phyloP scores from a whole-genome alignment of 805 yeast species.

The Starmerella vaccinii region DNA sequence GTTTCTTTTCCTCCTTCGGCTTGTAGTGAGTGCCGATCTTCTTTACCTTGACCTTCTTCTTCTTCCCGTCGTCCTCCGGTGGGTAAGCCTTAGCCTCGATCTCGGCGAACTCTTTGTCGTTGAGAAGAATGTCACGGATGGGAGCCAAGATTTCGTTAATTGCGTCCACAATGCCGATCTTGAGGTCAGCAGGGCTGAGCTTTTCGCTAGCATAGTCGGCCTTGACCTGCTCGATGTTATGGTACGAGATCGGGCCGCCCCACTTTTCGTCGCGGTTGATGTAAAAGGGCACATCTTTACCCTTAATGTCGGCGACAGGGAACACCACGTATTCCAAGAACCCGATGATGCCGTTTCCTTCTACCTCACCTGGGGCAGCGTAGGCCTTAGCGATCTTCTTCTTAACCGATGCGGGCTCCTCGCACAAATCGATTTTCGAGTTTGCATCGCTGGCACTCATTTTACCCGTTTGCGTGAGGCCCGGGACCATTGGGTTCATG shows the following conservation, averaged over 20 bases:
- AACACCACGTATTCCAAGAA: slow-evolving; percentile 74
- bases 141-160: slow-evolving; percentile 77
- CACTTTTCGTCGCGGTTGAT: slow-evolving; percentile 92
- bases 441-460: slow-evolving; percentile 99
- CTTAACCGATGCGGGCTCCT: slow-evolving; percentile 75
- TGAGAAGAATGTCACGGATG: slow-evolving; percentile 56
- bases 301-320: slow-evolving; percentile 73
- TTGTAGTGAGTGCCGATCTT: slow-evolving; percentile 66
- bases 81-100: slow-evolving; percentile 79
- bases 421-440: slow-evolving; percentile 87
- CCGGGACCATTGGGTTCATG: slow-evolving; percentile 99
- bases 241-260: slow-evolving; percentile 82
- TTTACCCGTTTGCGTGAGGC: slow-evolving; percentile 88
- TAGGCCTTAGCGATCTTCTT: slow-evolving; percentile 87
- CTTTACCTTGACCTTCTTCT: slow-evolving; percentile 60
- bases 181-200: slow-evolving; percentile 87
- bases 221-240: slow-evolving; percentile 56
- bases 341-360: slow-evolving; percentile 81
- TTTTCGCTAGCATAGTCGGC: slow-evolving; percentile 61
- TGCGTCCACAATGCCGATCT: slow-evolving; percentile 79
- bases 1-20: slow-evolving; percentile 7
- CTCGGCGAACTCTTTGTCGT: slow-evolving; percentile 60
- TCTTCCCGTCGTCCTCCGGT: slow-evolving; percentile 48
- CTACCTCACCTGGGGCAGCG: slow-evolving; percentile 90
- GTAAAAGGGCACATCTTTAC: slow-evolving; percentile 46